Evolutionary conservation across 2,329 filamentous ascomycete genomes (phyloP).

Genomic region (Botrytis sinoallii): DNA sequence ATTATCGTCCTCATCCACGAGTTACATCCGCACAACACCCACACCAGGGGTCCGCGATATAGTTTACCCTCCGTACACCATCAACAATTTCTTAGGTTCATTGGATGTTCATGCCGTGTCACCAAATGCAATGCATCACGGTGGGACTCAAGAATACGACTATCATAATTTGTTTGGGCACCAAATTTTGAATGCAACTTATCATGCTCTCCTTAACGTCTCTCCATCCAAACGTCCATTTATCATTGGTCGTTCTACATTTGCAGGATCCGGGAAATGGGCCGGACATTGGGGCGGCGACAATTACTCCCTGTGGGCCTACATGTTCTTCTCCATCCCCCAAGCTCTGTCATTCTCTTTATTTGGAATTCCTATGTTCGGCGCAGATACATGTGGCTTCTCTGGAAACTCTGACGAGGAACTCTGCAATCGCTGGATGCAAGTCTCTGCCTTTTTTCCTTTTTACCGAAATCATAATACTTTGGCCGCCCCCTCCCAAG

Average conservation of each 20-base stretch:
- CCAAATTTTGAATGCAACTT: conserved; percentile 74
- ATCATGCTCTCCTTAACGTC: conserved; percentile 40
- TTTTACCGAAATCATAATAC: conserved; percentile 77
- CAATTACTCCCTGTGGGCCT: conserved; percentile 67
- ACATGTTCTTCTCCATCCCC: conserved; percentile 74
- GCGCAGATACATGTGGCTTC: conserved; percentile 69
- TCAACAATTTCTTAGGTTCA: conserved; percentile 71
- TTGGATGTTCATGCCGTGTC: conserved; percentile 69
- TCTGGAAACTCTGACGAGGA: conserved; percentile 64
- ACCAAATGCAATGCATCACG: conserved; percentile 73
- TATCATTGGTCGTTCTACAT: conserved; percentile 80
- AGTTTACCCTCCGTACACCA: conserved; percentile 71
- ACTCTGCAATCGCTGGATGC: conserved; percentile 73
- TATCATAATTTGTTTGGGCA: conserved; percentile 78
- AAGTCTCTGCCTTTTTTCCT: conserved; percentile 70
- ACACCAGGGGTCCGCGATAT: conserved; percentile 64
- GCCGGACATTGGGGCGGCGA: conserved; percentile 83
- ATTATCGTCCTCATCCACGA: conserved; percentile 35
- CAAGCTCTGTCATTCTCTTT: conserved; percentile 73
- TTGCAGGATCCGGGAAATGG: conserved; percentile 70
- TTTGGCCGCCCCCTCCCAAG: conserved; percentile 59
- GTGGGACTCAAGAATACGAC: conserved; percentile 74
- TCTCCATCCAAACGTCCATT: conserved; percentile 68
- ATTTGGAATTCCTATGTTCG: conserved; percentile 76
- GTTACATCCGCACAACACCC: conserved; percentile 57